phyloP scores from a whole-genome alignment of 2,329 filamentous ascomycete species.

The Aspergillus cejpii region DNA sequence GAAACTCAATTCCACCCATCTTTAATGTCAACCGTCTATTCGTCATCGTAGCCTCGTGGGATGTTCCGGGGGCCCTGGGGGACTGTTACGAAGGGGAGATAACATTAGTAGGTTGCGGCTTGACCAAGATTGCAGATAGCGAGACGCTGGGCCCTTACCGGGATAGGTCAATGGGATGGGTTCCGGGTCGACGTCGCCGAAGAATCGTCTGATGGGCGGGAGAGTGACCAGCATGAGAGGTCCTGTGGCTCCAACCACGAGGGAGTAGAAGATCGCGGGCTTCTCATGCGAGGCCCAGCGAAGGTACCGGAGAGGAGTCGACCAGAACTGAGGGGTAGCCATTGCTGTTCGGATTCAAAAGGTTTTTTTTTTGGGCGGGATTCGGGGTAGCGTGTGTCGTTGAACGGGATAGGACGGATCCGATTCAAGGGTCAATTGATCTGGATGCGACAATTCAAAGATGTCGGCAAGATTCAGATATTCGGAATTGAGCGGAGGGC shows the following conservation, averaged over 20 bases:
- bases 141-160: constrained; percentile 56
- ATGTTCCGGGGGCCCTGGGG: constrained; percentile 42
- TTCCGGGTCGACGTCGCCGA: constrained; percentile 67
- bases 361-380: constrained; percentile 20
- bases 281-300: constrained; percentile 83
- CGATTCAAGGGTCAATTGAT: constrained; percentile 6
- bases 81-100: constrained; percentile 28
- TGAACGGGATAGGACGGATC: background rate
- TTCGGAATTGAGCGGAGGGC: background rate
- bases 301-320: constrained; percentile 72
- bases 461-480: background rate
- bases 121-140: background rate
- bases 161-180: constrained; percentile 86
- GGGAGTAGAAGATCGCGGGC: constrained; percentile 85
- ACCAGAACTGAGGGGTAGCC: constrained; percentile 71
- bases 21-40: constrained; percentile 20
- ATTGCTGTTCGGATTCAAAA: constrained; percentile 28
- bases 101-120: constrained; percentile 2
- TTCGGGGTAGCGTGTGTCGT: constrained; percentile 5
- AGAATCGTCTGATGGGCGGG: constrained; percentile 62
- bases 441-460: background rate
- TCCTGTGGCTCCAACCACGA: constrained; percentile 65
- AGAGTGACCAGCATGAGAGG: constrained; percentile 64
- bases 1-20: constrained; percentile 11
- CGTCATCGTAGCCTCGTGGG: constrained; percentile 45